A percentile compares a stretch with the other conserved stretches of the same genome.
Conservation (phyloP, 768 basidiomycete genomes). For the Hirschioporus abietinus region DNA sequence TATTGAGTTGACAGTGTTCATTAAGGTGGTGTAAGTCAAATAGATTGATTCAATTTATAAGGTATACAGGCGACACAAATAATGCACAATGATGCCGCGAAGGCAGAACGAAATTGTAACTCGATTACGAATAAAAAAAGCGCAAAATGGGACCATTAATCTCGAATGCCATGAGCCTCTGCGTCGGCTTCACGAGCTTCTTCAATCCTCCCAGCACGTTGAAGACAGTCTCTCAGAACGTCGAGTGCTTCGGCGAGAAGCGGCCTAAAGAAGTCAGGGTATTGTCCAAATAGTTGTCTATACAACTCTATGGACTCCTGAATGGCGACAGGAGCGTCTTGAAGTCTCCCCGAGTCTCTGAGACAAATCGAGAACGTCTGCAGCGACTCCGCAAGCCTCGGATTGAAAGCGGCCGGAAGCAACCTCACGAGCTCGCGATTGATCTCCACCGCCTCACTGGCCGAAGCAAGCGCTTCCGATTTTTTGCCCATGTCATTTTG, state of each 20-base stretch:
- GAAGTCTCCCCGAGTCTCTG: slow-evolving; percentile 6
- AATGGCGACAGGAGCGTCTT: slow-evolving; percentile 11
- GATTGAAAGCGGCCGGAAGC: not conserved
- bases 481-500: slow-evolving; percentile 3
- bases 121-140: too few relatives aligned
- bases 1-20: too few relatives aligned
- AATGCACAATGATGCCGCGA: too few relatives aligned
- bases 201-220: not conserved
- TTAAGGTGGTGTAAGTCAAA: too few relatives aligned
- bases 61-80: too few relatives aligned
- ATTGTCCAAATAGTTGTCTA: not conserved
- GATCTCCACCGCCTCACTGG: not conserved
- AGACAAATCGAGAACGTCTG: slow-evolving; percentile 10
- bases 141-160: not conserved
- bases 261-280: not conserved
- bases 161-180: not conserved
- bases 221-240: not conserved
- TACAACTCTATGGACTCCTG: not conserved
- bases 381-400: slow-evolving; percentile 7
- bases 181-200: not conserved
- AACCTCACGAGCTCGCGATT: not conserved
- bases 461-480: slow-evolving; percentile 8
- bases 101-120: too few relatives aligned
- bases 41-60: too few relatives aligned
- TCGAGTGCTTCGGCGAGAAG: not conserved